These are phyloP conservation scores for Wickerhamiella kurtzmanii DNA, from an alignment of 805 yeast species.

Conservation along the genomic window DNA sequence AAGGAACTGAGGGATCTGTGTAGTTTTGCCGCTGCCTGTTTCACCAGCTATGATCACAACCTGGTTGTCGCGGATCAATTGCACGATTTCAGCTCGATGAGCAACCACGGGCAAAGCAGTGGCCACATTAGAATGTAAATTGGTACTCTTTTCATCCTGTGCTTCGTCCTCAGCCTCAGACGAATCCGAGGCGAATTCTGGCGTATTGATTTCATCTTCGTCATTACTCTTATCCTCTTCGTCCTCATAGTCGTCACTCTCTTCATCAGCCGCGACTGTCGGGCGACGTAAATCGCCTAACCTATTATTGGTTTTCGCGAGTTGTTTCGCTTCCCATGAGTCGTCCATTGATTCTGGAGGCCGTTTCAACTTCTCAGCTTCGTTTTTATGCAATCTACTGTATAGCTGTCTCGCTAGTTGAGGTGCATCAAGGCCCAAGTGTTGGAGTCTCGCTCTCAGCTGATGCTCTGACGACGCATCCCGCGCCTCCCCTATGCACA, in stretches of 20 bases:
- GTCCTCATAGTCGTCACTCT: no score
- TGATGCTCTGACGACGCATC: background rate
- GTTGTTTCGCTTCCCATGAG: background rate
- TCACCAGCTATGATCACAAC: slow-evolving; percentile 83
- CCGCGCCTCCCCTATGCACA: background rate
- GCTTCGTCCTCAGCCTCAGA: background rate
- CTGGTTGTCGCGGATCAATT: slow-evolving; percentile 57
- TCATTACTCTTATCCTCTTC: no score
- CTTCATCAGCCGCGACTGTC: no score
- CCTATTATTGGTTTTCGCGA: background rate
- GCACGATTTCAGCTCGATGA: slow-evolving; percentile 43
- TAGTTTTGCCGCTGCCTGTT: slow-evolving; percentile 95
- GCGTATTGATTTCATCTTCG: background rate
- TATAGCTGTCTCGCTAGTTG: background rate
- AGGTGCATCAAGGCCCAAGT: background rate
- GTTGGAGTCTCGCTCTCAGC: background rate
- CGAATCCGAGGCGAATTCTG: background rate
- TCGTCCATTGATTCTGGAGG: background rate
- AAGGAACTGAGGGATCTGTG: slow-evolving; percentile 74
- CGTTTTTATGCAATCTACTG: background rate
- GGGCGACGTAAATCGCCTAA: no score
- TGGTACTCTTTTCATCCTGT: background rate
- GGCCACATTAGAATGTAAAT: no score
- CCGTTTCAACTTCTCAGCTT: background rate
- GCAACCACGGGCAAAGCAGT: slow-evolving; percentile 54